Evolutionary conservation across 176 grass and related monocot species (phyloP), one percentile per base, ranked within the genome.

Genomic region (Bothriochloa decipiens): DNA sequence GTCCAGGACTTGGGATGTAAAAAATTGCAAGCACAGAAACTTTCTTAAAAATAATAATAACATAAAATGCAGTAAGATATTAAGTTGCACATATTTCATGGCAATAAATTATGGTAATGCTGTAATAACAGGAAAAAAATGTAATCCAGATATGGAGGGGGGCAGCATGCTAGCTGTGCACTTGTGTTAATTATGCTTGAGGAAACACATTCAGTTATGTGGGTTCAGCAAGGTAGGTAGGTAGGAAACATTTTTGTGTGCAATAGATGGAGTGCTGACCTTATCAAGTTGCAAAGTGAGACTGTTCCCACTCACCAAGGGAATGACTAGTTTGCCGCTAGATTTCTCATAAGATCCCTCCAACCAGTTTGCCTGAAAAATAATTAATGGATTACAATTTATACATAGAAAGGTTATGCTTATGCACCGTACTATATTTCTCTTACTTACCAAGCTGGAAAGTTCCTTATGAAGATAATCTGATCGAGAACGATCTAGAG

Each of bases 281-380:
- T 90, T 96, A 73, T 82, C 29, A 83, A 99, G 27, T 85, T 89
- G 84, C 70, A 99, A 86, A 64, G 81, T 80, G 66, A 96, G 75
- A 87, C 75, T 82, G 53, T 79, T 90, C 78, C 91, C 93, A 87
- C 81, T 87, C 55, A 87, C 75, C 86, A 99, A 95, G 14, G 91
- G 93, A 89, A 99, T 82, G 57, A 70, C 74, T 78, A 99, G 80
- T 80, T 89, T 92, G 68, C 91, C 75, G 66, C 92, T 90, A 62
- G 81, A 74, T 61, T 83, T 86, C 40, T 87, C 26, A 88, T 96
- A 99, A 66, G 93, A 96, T 61, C 96, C 96, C 6, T 86, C 84
- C 61, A 99, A 52, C 89, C 88, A 96, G 65, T 83, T 91, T 82
- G 96, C 91, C 96, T 99, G 86, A 58, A 87, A 63, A 82, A 68